Conservation (phyloP, 768 basidiomycete species). For the Naematelia encephala region DNA sequence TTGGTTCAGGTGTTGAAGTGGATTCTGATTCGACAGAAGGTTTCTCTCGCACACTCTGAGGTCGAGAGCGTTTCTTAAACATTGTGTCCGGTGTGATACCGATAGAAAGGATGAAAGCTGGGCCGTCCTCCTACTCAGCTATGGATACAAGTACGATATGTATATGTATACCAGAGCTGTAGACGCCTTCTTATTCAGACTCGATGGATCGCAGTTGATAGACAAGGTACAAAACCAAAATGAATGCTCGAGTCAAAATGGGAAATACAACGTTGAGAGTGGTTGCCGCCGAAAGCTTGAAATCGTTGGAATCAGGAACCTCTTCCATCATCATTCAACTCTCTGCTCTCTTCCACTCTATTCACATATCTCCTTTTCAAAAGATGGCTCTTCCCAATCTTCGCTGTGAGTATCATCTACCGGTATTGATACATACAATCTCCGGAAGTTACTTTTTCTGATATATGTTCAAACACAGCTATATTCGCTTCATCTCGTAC, state of each 20-base stretch:
- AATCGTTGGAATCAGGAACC: no score
- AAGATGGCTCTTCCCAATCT: conserved; percentile 45
- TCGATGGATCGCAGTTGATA: no score
- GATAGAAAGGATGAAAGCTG: no score
- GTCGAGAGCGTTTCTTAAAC: conserved; percentile 53
- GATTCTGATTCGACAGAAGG: conserved; percentile 10
- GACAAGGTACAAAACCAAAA: background rate
- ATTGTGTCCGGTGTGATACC: no score
- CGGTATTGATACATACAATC: no score
- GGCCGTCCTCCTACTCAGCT: no score
- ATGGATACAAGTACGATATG: no score
- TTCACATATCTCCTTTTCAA: background rate
- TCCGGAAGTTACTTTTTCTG: background rate
- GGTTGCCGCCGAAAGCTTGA: no score
- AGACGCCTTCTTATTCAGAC: no score
- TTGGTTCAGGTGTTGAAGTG: conserved; percentile 6
- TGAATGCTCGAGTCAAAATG: background rate
- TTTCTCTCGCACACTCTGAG: conserved; percentile 45
- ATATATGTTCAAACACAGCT: conserved; percentile 17
- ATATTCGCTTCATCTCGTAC: conserved; percentile 50
- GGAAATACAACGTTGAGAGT: no score
- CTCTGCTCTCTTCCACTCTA: background rate
- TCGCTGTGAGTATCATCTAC: conserved; percentile 26
- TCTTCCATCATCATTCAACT: background rate
- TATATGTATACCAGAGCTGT: no score